A percentile compares a stretch with the other conserved stretches of the same genome.
Evolutionary conservation across 2,329 filamentous ascomycete genomes (phyloP).

Genomic region (Pseudogymnoascus sp.): DNA sequence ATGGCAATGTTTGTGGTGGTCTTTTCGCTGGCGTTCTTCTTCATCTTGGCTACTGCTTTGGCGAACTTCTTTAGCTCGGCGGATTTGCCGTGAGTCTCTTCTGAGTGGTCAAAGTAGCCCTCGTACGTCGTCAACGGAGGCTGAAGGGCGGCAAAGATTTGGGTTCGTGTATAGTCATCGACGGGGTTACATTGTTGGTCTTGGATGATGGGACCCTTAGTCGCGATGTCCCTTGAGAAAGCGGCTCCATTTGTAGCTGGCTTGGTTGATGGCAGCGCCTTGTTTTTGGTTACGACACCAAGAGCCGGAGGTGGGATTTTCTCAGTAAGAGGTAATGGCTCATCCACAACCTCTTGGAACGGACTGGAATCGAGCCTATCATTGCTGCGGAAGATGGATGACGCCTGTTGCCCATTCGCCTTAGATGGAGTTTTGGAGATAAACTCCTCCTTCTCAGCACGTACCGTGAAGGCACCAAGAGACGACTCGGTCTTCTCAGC

Average conservation of each 20-base stretch:
- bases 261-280: constrained; percentile 23
- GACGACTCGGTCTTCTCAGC: constrained; percentile 92
- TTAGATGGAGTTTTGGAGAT: constrained; percentile 72
- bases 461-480: constrained; percentile 55
- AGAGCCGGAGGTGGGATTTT: constrained; percentile 45
- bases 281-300: constrained; percentile 35
- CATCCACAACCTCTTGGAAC: constrained; percentile 54
- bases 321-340: constrained; percentile 35
- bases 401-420: constrained; percentile 20
- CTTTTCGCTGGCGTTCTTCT: constrained; percentile 40
- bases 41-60: constrained; percentile 43
- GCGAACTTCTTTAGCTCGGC: constrained; percentile 74
- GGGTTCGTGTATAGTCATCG: constrained; percentile 62
- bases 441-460: constrained; percentile 47
- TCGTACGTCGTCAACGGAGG: constrained; percentile 66
- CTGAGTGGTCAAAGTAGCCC: constrained; percentile 69
- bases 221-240: constrained; percentile 34
- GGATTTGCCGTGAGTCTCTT: constrained; percentile 55
- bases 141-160: constrained; percentile 65
- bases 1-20: constrained; percentile 49
- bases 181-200: constrained; percentile 85
- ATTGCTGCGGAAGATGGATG: background rate
- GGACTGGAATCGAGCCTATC: constrained; percentile 45
- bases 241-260: constrained; percentile 24
- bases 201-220: constrained; percentile 66